These are phyloP conservation scores for Middelhovenomyces tepae DNA, from an alignment of 805 yeast species.

Conservation along the genomic window DNA sequence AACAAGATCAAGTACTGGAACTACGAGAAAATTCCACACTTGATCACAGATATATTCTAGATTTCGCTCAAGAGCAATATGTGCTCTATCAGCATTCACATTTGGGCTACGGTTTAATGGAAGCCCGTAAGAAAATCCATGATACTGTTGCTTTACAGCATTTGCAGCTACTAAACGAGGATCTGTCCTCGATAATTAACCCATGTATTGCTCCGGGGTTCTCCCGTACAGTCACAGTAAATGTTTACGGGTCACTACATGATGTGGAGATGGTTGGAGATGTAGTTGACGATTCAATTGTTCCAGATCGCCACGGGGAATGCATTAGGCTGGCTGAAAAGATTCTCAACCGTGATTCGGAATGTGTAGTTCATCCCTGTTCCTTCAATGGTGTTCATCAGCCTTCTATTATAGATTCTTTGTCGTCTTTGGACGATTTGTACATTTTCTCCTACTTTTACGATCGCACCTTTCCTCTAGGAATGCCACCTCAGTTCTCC, in stretches of 20 bases:
- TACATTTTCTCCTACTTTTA: constrained; percentile 90
- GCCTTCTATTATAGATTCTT: constrained; percentile 77
- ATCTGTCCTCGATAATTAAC: constrained; percentile 47
- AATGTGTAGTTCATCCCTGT: constrained; percentile 72
- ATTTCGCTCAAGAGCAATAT: constrained; percentile 76
- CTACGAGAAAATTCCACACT: constrained; percentile 66
- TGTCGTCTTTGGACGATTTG: constrained; percentile 65
- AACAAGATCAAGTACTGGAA: constrained; percentile 12
- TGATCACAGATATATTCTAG: constrained; percentile 74
- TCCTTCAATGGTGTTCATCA: constrained; percentile 97
- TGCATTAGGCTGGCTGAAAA: constrained; percentile 80
- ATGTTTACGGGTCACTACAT: constrained; percentile 49
- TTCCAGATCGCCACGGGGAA: no score
- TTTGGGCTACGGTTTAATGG: constrained; percentile 90
- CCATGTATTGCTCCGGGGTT: constrained; percentile 87
- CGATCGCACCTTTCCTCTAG: constrained; percentile 89
- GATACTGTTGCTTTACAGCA: constrained; percentile 32
- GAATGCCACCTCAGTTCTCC: constrained; percentile 87
- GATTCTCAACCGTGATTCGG: constrained; percentile 72
- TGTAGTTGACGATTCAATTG: constrained; percentile 51
- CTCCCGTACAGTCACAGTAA: constrained; percentile 46
- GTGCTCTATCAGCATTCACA: constrained; percentile 88
- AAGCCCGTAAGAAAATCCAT: constrained; percentile 73
- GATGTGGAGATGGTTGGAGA: constrained; percentile 52
- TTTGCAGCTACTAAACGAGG: no score